phyloP scores from a whole-genome alignment of 1,284 basidiomycete species.

The Hypsizygus ulmarius region DNA sequence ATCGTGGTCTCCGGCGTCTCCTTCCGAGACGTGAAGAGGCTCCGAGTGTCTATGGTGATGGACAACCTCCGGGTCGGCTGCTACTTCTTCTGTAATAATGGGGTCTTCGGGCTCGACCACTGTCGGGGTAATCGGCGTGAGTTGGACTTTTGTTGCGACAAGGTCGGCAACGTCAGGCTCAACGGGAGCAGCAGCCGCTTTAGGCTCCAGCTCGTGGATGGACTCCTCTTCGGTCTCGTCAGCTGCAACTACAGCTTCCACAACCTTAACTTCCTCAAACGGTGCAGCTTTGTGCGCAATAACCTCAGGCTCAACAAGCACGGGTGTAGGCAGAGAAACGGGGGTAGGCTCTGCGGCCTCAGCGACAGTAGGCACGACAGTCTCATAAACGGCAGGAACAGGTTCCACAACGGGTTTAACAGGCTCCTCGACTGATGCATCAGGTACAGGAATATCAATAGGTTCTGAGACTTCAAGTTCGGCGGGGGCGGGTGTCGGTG shows the following conservation, averaged over 20 bases:
- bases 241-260: background rate
- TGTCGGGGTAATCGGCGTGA: no score
- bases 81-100: no score
- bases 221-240: background rate
- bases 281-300: no score
- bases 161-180: no score
- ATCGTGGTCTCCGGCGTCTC: background rate
- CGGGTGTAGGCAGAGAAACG: background rate
- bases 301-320: background rate
- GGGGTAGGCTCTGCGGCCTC: background rate
- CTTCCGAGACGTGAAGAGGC: slow-evolving; percentile 4
- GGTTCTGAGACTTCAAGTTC: background rate
- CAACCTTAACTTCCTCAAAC: background rate
- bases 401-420: background rate
- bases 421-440: slow-evolving; percentile 1
- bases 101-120: no score
- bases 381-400: background rate
- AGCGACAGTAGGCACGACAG: background rate
- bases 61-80: background rate
- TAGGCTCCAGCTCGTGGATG: background rate
- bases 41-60: background rate
- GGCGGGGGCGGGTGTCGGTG: background rate
- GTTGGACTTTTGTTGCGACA: no score
- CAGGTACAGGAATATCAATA: slow-evolving; percentile 1
- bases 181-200: background rate